Conservation (phyloP, 768 basidiomycete species). For the Hypholoma sublateritium region DNA sequence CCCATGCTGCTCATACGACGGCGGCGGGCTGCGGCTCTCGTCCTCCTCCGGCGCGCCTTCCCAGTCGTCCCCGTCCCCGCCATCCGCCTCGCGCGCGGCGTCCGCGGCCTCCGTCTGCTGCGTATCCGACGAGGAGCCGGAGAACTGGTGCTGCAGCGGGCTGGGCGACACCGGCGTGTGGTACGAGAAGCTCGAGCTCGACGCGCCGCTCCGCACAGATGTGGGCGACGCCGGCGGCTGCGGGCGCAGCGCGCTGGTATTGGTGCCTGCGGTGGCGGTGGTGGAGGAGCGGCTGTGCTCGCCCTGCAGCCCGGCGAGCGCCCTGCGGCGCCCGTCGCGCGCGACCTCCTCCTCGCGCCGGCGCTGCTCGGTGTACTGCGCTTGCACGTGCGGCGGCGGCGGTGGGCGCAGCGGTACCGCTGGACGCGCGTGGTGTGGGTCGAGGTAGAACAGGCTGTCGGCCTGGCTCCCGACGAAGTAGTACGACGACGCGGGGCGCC, state of each 20-base stretch:
- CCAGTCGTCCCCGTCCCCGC: not conserved
- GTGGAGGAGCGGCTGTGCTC: not conserved
- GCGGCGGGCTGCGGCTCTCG: not conserved
- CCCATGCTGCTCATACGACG: not conserved
- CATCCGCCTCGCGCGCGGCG: not conserved
- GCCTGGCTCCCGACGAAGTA: constrained; percentile 96
- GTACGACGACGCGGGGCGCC: constrained; percentile 92
- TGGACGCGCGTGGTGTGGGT: constrained; percentile 78
- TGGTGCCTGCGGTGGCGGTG: not conserved
- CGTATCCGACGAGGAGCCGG: constrained; percentile 22
- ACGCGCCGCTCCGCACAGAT: constrained; percentile 46
- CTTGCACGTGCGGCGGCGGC: not conserved
- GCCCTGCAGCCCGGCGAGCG: not conserved
- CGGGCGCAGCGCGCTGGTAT: constrained; percentile 8
- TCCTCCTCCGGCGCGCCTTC: not conserved
- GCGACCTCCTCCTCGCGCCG: not conserved
- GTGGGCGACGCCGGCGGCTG: constrained; percentile 43
- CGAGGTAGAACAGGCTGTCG: constrained; percentile 82
- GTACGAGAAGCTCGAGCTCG: constrained; percentile 38
- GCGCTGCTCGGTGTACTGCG: not conserved
- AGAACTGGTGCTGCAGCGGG: constrained; percentile 65
- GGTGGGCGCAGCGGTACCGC: constrained; percentile 66
- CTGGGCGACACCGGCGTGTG: constrained; percentile 62
- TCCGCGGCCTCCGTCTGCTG: not conserved
- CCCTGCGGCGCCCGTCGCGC: not conserved